Percentiles rank a stretch among this genome's conserved stretches.
These are phyloP conservation scores for Boletus vermiculosoides DNA, from an alignment of 768 basidiomycete genomes.

Conservation along the genomic window DNA sequence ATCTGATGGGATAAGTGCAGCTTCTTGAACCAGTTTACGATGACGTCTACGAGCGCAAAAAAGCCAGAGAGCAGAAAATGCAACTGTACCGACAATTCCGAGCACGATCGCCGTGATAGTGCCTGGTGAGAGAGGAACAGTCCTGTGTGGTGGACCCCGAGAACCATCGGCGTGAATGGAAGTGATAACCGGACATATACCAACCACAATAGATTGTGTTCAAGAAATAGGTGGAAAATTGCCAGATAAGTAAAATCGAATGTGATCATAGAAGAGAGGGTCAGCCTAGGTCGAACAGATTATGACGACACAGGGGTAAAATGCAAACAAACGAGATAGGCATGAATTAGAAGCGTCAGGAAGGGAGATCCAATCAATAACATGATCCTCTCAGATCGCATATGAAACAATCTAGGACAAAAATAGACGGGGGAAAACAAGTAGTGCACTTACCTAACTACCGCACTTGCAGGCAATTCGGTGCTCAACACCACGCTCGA, in stretches of 20 bases:
- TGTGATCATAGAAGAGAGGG: conserved; percentile 17
- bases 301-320: conserved; percentile 21
- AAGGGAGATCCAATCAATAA: conserved; percentile 7
- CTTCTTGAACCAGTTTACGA: conserved; percentile 22
- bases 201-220: conserved; percentile 5
- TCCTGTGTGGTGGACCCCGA: conserved; percentile 6
- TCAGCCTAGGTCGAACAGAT: conserved; percentile 16
- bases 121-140: conserved; percentile 22
- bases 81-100: conserved; percentile 26
- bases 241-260: conserved; percentile 11
- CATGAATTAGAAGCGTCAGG: neutral
- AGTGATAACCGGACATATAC: conserved; percentile 1
- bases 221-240: conserved; percentile 1
- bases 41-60: conserved; percentile 34
- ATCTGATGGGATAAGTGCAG: conserved; percentile 9
- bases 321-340: conserved; percentile 6
- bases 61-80: conserved; percentile 30
- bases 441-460: conserved; percentile 17
- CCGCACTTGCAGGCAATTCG: neutral
- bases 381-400: conserved; percentile 11
- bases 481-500: conserved; percentile 28
- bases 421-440: neutral
- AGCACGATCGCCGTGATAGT: conserved; percentile 24
- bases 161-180: conserved; percentile 4
- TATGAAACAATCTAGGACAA: neutral